These are phyloP conservation scores for Prosopis cineraria DNA, from an alignment of 306 rosid genomes.

Conservation along the genomic window DNA sequence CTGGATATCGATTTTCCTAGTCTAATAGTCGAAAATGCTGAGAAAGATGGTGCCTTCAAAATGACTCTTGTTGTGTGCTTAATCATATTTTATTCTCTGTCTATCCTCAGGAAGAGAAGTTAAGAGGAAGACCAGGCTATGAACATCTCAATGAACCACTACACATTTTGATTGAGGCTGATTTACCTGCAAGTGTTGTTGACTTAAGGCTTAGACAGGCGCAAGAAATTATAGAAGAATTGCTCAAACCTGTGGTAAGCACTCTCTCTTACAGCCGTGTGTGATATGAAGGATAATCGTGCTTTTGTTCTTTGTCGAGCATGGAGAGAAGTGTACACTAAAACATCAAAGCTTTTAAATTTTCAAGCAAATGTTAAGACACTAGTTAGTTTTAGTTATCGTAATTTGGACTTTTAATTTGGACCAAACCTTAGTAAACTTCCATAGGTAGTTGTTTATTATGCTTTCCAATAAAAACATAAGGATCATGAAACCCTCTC, in stretches of 20 bases:
- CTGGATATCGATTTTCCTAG: conserved; percentile 14
- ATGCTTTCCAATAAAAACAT: background rate
- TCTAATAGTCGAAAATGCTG: conserved; percentile 21
- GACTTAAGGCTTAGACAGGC: conserved; percentile 94
- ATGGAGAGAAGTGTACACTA: background rate
- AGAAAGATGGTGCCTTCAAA: conserved; percentile 1
- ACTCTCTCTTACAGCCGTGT: conserved; percentile 29
- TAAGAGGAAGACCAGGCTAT: conserved; percentile 95
- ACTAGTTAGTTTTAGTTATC: conserved; percentile 1
- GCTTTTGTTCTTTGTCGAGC: conserved; percentile 15
- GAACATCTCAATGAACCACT: conserved; percentile 94
- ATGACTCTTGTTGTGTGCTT: conserved; percentile 5
- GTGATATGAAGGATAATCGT: conserved; percentile 22
- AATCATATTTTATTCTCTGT: conserved; percentile 19
- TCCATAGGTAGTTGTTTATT: background rate
- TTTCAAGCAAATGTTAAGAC: conserved; percentile 8
- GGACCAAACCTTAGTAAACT: background rate
- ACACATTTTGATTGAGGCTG: conserved; percentile 92
- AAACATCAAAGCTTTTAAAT: background rate
- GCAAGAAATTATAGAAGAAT: conserved; percentile 91
- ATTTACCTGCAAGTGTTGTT: conserved; percentile 82
- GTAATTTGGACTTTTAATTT: conserved; percentile 18
- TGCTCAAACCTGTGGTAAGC: conserved; percentile 95
- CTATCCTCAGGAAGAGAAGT: conserved; percentile 81
- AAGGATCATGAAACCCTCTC: background rate